Conservation (phyloP, 768 basidiomycete species). For the Scleroderma bovista region DNA sequence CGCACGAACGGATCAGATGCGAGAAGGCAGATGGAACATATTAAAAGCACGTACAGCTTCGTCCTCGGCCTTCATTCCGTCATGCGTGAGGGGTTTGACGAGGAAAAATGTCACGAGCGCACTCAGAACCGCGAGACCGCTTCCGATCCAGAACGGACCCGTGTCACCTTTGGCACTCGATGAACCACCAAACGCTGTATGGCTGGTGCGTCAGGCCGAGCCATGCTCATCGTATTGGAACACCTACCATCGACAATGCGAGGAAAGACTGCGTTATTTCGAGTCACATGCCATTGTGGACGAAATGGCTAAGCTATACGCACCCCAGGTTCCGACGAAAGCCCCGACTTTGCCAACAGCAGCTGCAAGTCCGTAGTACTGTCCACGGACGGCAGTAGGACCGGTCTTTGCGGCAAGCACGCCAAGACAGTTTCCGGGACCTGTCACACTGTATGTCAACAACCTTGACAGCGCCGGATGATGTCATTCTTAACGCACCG, state of each 20-base stretch:
- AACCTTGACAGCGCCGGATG: background rate
- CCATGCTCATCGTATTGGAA: background rate
- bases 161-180: constrained; percentile 56
- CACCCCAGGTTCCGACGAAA: constrained; percentile 78
- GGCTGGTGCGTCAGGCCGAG: background rate
- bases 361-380: constrained; percentile 82
- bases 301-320: constrained; percentile 17
- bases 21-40: constrained; percentile 13
- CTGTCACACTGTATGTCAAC: constrained; percentile 23
- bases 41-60: constrained; percentile 33
- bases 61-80: constrained; percentile 81
- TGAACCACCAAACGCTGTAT: constrained; percentile 58
- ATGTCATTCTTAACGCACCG: constrained; percentile 35
- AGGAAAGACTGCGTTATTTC: background rate
- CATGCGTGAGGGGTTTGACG: constrained; percentile 66
- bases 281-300: background rate
- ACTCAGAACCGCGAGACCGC: constrained; percentile 75
- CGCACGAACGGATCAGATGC: background rate
- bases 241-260: background rate
- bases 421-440: constrained; percentile 83
- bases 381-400: constrained; percentile 82
- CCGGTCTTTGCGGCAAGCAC: constrained; percentile 80
- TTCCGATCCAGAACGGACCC: constrained; percentile 86
- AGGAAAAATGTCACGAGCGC: constrained; percentile 69
- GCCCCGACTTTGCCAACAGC: constrained; percentile 84